These are phyloP conservation scores for Sporothrix brasiliensis DNA, from an alignment of 2,329 filamentous ascomycete species.

Conservation along the genomic window DNA sequence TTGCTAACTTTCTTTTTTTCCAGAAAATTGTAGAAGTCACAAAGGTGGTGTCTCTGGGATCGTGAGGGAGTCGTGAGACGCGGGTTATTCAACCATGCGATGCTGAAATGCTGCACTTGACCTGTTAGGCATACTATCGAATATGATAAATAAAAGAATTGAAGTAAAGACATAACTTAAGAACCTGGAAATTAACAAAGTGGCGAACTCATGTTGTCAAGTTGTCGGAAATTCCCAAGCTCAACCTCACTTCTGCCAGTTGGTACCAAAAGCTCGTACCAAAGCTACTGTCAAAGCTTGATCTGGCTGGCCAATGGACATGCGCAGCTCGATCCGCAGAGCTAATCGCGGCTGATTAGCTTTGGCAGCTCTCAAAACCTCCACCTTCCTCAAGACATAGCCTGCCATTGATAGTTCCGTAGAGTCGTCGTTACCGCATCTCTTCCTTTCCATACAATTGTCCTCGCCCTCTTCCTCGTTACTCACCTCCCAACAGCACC, in stretches of 20 bases:
- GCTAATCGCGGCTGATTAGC: conserved; percentile 16
- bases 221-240: no score
- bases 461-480: background rate
- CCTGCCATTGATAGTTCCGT: background rate
- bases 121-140: background rate
- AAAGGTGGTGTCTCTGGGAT: conserved; percentile 14
- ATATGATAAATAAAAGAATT: background rate
- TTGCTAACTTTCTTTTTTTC: background rate
- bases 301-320: conserved; percentile 4
- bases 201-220: background rate
- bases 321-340: background rate
- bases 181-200: background rate
- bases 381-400: background rate
- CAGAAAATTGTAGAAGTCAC: conserved; percentile 10
- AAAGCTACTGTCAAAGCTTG: conserved; percentile 16
- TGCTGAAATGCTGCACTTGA: background rate
- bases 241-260: no score
- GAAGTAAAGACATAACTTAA: background rate
- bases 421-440: no score
- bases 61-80: background rate
- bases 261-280: no score
- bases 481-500: background rate
- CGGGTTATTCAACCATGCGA: background rate
- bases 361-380: conserved; percentile 2
- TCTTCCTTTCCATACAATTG: background rate